Conservation (phyloP, 768 basidiomycete genomes). For the Cystobasidium tubakii region DNA sequence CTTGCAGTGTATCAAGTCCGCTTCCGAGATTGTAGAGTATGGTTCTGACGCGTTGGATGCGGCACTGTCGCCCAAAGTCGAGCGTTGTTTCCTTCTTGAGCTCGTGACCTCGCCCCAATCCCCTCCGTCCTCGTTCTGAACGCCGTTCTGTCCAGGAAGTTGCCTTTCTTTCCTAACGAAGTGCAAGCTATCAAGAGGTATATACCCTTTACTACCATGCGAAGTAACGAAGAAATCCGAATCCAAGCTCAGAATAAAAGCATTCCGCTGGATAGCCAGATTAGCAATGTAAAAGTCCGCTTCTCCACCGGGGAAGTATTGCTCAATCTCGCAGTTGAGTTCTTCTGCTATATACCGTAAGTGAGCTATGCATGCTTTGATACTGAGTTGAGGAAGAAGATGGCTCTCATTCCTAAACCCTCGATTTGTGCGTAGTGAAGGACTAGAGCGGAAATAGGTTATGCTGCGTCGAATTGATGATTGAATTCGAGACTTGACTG, state of each 20-base stretch:
- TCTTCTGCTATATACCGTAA: background rate
- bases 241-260: slow-evolving; percentile 22
- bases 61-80: background rate
- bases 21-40: background rate
- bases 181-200: slow-evolving; percentile 21
- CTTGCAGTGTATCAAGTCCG: background rate
- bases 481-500: slow-evolving; percentile 14
- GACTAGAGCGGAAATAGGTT: slow-evolving; percentile 24
- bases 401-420: slow-evolving; percentile 14
- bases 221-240: slow-evolving; percentile 32
- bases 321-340: background rate
- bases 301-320: slow-evolving; percentile 14
- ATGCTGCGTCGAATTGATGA: background rate
- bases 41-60: background rate
- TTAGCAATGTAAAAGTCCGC: slow-evolving; percentile 25
- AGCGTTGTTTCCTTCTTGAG: background rate
- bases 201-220: slow-evolving; percentile 28
- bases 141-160: background rate
- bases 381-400: slow-evolving; percentile 1
- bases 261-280: slow-evolving; percentile 6
- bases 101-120: slow-evolving; percentile 12
- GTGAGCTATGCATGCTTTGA: slow-evolving; percentile 3
- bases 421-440: slow-evolving; percentile 3
- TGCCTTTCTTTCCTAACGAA: background rate
- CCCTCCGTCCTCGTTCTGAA: background rate